phyloP scores from a whole-genome alignment of 768 basidiomycete genomes.

The Coprinellus micaceus region DNA sequence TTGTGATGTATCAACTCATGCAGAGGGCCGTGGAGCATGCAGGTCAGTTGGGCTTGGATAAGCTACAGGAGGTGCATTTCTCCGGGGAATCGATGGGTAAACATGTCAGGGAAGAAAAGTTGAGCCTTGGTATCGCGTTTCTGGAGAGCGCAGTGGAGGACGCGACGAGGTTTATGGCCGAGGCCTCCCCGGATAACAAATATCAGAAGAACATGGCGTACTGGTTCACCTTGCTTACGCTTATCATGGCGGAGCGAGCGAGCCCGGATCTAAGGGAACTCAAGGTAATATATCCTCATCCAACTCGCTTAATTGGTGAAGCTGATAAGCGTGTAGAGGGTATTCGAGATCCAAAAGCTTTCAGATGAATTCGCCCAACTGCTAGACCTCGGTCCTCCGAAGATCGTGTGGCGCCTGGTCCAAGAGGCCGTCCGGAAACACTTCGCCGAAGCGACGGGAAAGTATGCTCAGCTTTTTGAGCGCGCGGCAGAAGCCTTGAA shows the following conservation, averaged over 20 bases:
- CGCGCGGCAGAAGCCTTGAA: constrained; percentile 27
- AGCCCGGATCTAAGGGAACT: constrained; percentile 49
- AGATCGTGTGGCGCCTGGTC: constrained; percentile 50
- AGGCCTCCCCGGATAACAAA: constrained; percentile 60
- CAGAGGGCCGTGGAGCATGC: constrained; percentile 63
- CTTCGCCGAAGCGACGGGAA: constrained; percentile 41
- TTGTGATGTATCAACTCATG: constrained; percentile 52
- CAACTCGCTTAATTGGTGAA: no score
- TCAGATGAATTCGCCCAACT: constrained; percentile 40
- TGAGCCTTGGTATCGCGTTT: constrained; percentile 61
- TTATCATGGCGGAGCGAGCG: constrained; percentile 50
- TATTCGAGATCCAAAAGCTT: constrained; percentile 40
- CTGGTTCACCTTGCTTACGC: constrained; percentile 54
- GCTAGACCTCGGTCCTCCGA: constrained; percentile 43
- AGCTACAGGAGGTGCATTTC: constrained; percentile 41
- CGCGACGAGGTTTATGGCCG: constrained; percentile 48
- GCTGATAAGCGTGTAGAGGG: constrained; percentile 20
- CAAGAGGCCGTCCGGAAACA: constrained; percentile 47
- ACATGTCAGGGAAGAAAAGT: constrained; percentile 18
- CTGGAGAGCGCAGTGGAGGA: constrained; percentile 59
- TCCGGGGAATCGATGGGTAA: constrained; percentile 30
- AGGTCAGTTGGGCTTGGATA: constrained; percentile 49
- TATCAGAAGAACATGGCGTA: constrained; percentile 57
- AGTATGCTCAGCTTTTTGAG: constrained; percentile 45
- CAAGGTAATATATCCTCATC: constrained; percentile 41